These are phyloP conservation scores for Cicer cuneatum DNA, from an alignment of 306 rosid genomes.

Conservation along the genomic window DNA sequence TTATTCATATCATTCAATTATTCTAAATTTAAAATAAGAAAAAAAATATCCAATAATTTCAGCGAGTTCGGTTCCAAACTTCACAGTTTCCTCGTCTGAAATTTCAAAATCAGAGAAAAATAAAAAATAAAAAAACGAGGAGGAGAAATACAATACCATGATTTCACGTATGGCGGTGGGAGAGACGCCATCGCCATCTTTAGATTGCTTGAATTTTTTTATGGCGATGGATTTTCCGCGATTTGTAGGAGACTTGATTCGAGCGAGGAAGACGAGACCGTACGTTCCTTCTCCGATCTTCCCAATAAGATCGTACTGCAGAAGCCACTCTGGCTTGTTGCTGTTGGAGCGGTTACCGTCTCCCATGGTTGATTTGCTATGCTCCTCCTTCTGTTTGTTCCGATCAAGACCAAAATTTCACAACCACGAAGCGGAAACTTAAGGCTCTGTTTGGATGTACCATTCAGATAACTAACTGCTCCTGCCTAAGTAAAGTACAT, in stretches of 20 bases:
- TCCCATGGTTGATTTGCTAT: slow-evolving; percentile 55
- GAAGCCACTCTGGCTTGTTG: slow-evolving; percentile 96
- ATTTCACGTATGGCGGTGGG: slow-evolving; percentile 99
- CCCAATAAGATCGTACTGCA: slow-evolving; percentile 91
- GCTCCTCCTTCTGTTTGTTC: slow-evolving; percentile 22
- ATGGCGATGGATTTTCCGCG: slow-evolving; percentile 96
- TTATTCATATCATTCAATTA: background rate
- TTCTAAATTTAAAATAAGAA: background rate
- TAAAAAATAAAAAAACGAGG: background rate
- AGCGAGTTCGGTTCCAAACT: background rate
- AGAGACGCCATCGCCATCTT: slow-evolving; percentile 94
- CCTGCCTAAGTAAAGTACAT: background rate
- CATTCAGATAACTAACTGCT: background rate
- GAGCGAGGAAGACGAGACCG: slow-evolving; percentile 90
- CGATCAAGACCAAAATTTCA: slow-evolving; percentile 17
- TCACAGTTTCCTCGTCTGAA: slow-evolving; percentile 12
- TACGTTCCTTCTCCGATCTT: slow-evolving; percentile 96
- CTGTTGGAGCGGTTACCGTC: slow-evolving; percentile 62
- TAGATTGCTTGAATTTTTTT: slow-evolving; percentile 93
- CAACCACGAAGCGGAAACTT: background rate
- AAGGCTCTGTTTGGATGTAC: slow-evolving; percentile 35
- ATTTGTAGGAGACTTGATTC: slow-evolving; percentile 63
- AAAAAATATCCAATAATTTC: background rate
- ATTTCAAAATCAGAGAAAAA: background rate
- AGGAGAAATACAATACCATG: slow-evolving; percentile 54